Conservation (phyloP, 305 asterid species). For the Striga hermonthica region DNA sequence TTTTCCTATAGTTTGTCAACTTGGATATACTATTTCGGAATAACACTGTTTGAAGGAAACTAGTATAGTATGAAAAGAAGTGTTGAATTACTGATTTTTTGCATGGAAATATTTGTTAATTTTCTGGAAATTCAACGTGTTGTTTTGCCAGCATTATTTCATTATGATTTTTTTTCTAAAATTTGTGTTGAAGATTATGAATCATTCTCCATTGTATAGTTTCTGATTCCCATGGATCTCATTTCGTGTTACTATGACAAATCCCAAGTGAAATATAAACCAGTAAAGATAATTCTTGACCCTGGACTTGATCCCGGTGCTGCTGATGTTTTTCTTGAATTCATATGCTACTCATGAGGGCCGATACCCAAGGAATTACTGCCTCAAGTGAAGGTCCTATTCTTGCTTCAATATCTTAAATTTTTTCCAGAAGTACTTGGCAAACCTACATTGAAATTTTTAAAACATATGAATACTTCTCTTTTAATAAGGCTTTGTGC, state of each 20-base stretch:
- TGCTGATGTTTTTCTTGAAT: slow-evolving; percentile 91
- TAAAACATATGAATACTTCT: background rate
- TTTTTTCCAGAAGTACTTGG: slow-evolving; percentile 10
- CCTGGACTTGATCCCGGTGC: slow-evolving; percentile 95
- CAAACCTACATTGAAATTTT: slow-evolving; percentile 1
- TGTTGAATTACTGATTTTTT: background rate
- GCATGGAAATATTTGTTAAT: background rate
- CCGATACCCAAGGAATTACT: slow-evolving; percentile 93
- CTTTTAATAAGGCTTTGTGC: background rate
- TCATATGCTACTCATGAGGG: slow-evolving; percentile 91
- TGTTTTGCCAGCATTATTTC: background rate
- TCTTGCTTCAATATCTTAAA: slow-evolving; percentile 5
- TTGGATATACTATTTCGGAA: background rate
- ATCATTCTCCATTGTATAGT: slow-evolving; percentile 12
- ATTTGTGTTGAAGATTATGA: background rate
- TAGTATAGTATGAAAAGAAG: background rate
- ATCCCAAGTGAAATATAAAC: slow-evolving; percentile 86
- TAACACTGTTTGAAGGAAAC: slow-evolving; percentile 6
- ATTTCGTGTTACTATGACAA: slow-evolving; percentile 76
- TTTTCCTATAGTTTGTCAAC: slow-evolving; percentile 1
- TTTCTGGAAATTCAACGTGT: background rate
- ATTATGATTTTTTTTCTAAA: background rate
- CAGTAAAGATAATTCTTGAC: slow-evolving; percentile 72
- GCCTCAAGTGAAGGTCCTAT: slow-evolving; percentile 71
- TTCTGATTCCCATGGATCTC: slow-evolving; percentile 29